These are phyloP conservation scores for Bruguiera gymnorhiza DNA, from an alignment of 345 rosid genomes.

Conservation along the genomic window DNA sequence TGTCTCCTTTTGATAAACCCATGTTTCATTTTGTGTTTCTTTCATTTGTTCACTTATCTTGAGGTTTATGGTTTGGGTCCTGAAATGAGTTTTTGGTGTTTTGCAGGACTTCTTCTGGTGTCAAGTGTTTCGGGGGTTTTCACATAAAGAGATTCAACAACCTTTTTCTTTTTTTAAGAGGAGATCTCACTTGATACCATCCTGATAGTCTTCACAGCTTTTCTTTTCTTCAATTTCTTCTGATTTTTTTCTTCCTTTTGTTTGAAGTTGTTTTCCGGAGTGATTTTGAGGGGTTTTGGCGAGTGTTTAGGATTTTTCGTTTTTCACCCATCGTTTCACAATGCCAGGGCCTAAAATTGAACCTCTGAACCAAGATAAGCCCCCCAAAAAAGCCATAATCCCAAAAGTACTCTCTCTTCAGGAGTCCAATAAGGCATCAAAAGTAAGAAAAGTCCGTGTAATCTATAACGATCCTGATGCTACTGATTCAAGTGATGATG, in stretches of 20 bases:
- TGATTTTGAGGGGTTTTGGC: slow-evolving; percentile 31
- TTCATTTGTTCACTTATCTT: no score
- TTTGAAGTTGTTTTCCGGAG: slow-evolving; percentile 7
- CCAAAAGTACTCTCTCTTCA: slow-evolving; percentile 15
- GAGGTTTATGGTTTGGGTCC: slow-evolving; percentile 13
- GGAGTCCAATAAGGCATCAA: slow-evolving; percentile 25
- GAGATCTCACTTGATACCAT: slow-evolving; percentile 49
- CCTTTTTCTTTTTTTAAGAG: slow-evolving; percentile 74
- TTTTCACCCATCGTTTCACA: slow-evolving; percentile 18
- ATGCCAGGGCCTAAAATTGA: slow-evolving; percentile 42
- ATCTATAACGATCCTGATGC: slow-evolving; percentile 81
- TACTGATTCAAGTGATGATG: slow-evolving; percentile 85
- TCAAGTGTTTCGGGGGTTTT: slow-evolving; percentile 69
- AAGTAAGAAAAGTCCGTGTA: slow-evolving; percentile 57
- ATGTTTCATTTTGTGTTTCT: neutral
- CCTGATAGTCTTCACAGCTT: slow-evolving; percentile 13
- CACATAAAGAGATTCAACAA: slow-evolving; percentile 61
- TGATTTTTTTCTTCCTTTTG: neutral
- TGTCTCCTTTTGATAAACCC: neutral
- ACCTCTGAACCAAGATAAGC: slow-evolving; percentile 21
- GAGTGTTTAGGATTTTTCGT: neutral
- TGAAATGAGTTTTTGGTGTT: slow-evolving; percentile 23
- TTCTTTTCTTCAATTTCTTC: neutral
- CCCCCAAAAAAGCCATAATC: slow-evolving; percentile 27
- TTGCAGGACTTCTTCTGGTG: slow-evolving; percentile 80